These are phyloP conservation scores for Colletotrichum australisinense DNA, from an alignment of 2,329 filamentous ascomycete species.

Conservation along the genomic window DNA sequence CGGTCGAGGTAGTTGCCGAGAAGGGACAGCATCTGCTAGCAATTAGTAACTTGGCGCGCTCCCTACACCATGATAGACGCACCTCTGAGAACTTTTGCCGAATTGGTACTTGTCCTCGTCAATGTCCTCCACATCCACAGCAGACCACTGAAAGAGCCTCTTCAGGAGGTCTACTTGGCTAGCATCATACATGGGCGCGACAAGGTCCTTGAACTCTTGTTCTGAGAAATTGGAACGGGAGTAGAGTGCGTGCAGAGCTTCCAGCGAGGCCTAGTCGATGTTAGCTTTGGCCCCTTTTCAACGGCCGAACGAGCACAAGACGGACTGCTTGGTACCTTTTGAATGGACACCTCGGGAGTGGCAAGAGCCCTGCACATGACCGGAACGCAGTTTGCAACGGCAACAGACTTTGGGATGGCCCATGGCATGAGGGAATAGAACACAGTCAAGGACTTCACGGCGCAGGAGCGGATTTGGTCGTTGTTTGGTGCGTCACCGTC, in stretches of 20 bases:
- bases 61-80: slow-evolving; percentile 41
- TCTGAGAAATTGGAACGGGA: slow-evolving; percentile 79
- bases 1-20: slow-evolving; percentile 87
- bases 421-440: slow-evolving; percentile 85
- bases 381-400: slow-evolving; percentile 75
- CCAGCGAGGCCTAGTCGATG: slow-evolving; percentile 74
- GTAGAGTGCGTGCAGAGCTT: slow-evolving; percentile 87
- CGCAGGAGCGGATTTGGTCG: slow-evolving; percentile 75
- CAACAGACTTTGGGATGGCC: slow-evolving; percentile 86
- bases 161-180: slow-evolving; percentile 78
- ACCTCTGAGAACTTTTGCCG: slow-evolving; percentile 95
- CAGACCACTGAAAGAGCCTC: slow-evolving; percentile 82
- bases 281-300: slow-evolving; percentile 35
- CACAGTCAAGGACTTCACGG: slow-evolving; percentile 80
- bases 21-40: slow-evolving; percentile 79
- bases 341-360: slow-evolving; percentile 75
- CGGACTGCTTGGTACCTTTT: slow-evolving; percentile 65
- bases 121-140: slow-evolving; percentile 82
- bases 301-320: background rate
- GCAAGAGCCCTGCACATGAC: slow-evolving; percentile 79
- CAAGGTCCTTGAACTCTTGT: slow-evolving; percentile 81
- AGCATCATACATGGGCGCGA: slow-evolving; percentile 82
- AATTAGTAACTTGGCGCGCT: background rate
- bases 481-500: slow-evolving; percentile 72
- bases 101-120: slow-evolving; percentile 93